Base-by-base conservation (phyloP, 768 basidiomycete genomes). In the Chalciporus chontae region DNA sequence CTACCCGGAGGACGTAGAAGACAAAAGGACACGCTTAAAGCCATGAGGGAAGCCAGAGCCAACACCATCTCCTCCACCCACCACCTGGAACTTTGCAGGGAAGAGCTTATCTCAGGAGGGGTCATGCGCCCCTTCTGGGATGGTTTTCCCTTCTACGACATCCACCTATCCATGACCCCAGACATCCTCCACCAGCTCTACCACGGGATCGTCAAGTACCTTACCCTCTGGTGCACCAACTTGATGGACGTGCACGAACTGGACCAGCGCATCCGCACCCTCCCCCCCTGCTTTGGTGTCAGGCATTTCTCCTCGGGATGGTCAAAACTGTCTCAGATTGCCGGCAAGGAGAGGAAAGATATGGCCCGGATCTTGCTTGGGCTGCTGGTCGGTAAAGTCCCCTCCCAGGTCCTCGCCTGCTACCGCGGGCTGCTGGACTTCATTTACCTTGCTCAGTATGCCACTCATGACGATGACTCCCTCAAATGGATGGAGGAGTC, bases 391-490 rank as follows among this genome's bases (percentile, higher is more conserved):
- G 65, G 64, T 5, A 50, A 9, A 44, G 68, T 65, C 13, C 50
- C 69, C 1, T 26, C 36, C 3, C 18, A 48, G 1, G 67, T 75
- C 46, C 49, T 75, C n/a, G 47, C 51, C 29, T 66, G 66, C 6
- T 40, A 75, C 26, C 61, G 69, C 1, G 60, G 69, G 3, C 24
- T 51, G 3, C 40, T 36, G 0, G 71, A 77, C 51, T 77, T 75
- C 48, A 48, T 75, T 7, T 73, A 69, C 47, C 42, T 69, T 9
- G 68, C 72, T 0, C 70, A 70, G 40, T 71, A 69, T 48, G 58
- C 62, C 1, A 13, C 56, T 1, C 76, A 76, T 40, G 56, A 64
- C 0, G 48, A 54, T 3, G 27, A 45, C 24, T 69, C 68, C 2
- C 65, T 76, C 0, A 19, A 21, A 21, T 21, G 21, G 21, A 21